Percentiles rank a stretch among this genome's conserved stretches.
Conservation (phyloP, 768 basidiomycete species). For the Pholiota molesta region DNA sequence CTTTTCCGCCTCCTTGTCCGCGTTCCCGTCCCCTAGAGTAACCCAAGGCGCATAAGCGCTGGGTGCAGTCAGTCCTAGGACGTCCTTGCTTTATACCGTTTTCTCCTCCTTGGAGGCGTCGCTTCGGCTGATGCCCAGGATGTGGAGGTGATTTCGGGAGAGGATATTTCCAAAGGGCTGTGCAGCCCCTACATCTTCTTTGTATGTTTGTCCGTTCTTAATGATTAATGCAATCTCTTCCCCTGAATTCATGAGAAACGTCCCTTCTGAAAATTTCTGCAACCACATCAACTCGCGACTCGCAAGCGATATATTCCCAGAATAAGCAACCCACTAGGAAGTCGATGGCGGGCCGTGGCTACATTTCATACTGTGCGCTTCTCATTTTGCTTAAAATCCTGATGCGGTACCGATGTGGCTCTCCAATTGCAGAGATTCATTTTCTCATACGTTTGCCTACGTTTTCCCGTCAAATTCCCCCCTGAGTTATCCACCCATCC, state of each 20-base stretch:
- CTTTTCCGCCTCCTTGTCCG: constrained; percentile 87
- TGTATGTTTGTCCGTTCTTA: constrained; percentile 10
- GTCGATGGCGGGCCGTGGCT: neutral
- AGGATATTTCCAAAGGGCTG: constrained; percentile 24
- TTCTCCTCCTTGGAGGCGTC: constrained; percentile 61
- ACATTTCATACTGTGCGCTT: neutral
- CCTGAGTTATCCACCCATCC: neutral
- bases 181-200: constrained; percentile 37
- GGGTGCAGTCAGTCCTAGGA: constrained; percentile 34
- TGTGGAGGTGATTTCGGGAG: constrained; percentile 35
- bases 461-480: neutral
- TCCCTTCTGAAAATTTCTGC: neutral
- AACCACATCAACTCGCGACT: neutral
- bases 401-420: neutral
- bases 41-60: constrained; percentile 41
- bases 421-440: neutral
- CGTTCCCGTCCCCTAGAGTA: constrained; percentile 90
- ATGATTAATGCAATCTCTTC: neutral
- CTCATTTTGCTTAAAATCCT: neutral
- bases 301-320: neutral
- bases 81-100: constrained; percentile 44
- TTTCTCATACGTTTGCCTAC: neutral
- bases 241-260: neutral
- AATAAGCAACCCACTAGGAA: neutral
- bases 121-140: constrained; percentile 79